phyloP scores from a whole-genome alignment of 2,329 filamentous ascomycete genomes.

The Aureobasidium namibiae region DNA sequence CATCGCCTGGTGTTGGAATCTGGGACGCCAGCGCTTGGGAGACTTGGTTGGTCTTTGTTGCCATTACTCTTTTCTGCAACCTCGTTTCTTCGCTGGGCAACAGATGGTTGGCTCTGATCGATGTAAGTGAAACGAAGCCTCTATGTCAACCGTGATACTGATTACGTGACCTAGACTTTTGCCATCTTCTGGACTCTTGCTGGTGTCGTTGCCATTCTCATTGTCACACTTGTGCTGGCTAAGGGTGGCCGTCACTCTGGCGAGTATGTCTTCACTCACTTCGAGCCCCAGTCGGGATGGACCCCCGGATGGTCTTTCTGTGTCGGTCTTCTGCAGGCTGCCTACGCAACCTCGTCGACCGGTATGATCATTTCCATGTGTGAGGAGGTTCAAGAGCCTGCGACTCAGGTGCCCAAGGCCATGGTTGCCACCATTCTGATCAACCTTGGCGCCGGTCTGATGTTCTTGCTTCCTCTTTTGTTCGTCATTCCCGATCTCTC shows the following conservation, averaged over 20 bases:
- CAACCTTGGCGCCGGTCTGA: conserved; percentile 57
- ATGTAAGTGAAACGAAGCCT: conserved; percentile 45
- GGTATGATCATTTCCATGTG: conserved; percentile 77
- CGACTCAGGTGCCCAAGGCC: conserved; percentile 62
- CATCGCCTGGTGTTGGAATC: conserved; percentile 37
- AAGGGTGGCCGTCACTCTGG: conserved; percentile 58
- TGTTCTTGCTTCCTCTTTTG: conserved; percentile 60
- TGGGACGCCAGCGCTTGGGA: conserved; percentile 38
- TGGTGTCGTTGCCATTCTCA: conserved; percentile 57
- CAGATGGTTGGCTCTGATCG: conserved; percentile 49
- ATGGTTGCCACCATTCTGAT: conserved; percentile 60
- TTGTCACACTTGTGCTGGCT: conserved; percentile 56
- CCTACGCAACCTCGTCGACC: conserved; percentile 66
- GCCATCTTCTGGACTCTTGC: conserved; percentile 69
- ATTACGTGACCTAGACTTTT: conserved; percentile 46
- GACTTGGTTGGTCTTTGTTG: conserved; percentile 42
- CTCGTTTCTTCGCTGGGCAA: conserved; percentile 45
- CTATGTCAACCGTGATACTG: background rate
- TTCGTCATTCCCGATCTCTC: conserved; percentile 60
- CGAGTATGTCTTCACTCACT: conserved; percentile 58
- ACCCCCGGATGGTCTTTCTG: conserved; percentile 61
- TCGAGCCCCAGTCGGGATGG: conserved; percentile 63
- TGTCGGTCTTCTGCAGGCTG: conserved; percentile 63
- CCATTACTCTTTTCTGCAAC: conserved; percentile 43
- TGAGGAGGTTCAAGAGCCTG: conserved; percentile 60